Conservation (phyloP, 805 yeast species). For the Starmera quercuum region DNA sequence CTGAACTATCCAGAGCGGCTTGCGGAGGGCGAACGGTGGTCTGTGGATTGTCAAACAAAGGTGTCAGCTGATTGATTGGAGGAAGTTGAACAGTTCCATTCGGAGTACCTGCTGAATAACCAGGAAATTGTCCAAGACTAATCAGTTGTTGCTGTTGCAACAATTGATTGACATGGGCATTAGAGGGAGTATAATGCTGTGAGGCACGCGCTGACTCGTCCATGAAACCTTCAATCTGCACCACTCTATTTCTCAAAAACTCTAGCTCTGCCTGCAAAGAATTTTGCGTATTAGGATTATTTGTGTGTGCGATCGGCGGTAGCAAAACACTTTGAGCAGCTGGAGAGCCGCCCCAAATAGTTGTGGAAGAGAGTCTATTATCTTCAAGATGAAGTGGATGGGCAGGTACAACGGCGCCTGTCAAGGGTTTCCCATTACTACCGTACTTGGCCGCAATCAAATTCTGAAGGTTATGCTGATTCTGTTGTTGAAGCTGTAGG, state of each 20-base stretch:
- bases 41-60: no score
- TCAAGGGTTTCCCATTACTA: constrained; percentile 8
- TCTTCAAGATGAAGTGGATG: not conserved
- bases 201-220: not conserved
- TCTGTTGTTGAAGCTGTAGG: constrained; percentile 10
- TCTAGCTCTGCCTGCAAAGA: constrained; percentile 9
- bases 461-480: constrained; percentile 11
- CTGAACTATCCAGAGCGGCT: not conserved
- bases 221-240: constrained; percentile 8
- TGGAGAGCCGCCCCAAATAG: no score
- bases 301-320: not conserved
- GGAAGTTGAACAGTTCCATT: no score
- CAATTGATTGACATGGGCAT: no score
- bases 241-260: constrained; percentile 5
- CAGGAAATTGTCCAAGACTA: no score
- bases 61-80: no score
- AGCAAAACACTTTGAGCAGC: not conserved
- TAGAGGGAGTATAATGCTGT: no score
- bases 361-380: no score
- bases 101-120: no score
- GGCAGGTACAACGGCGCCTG: not conserved
- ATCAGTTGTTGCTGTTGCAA: no score
- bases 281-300: constrained; percentile 9
- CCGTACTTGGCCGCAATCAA: constrained; percentile 18
- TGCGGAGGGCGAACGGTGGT: not conserved